Evolutionary conservation across 164 flowering plant genomes (phyloP), one percentile per base, ranked within the genome.

Genomic region (Annona squamosa): DNA sequence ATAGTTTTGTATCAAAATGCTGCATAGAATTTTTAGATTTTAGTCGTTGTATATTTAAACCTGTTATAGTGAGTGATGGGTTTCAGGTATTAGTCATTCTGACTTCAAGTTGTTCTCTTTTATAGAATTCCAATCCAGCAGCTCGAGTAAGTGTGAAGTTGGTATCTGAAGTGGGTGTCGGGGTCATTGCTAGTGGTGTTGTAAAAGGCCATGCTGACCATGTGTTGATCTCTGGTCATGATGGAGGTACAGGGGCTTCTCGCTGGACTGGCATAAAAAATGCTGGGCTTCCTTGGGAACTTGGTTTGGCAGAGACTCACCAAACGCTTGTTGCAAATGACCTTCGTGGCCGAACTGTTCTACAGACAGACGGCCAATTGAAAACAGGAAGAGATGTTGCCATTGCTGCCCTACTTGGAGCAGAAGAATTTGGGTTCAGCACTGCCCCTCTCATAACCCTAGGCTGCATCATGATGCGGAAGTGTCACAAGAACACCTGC

Each of bases 381-480:
- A 96, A 96, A 87, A 96, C 98, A 17, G 99, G 99, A 75, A 83
- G 97, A 81, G 99, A 96, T 83, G 97, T 96, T 59, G 99, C 94
- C 37, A 85, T 93, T 75, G 99, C 98, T 43, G 95, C 97, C 52
- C 97, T 96, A 76, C 92, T 96, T 74, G 99, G 99, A 44, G 99
- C 99, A 4, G 99, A 96, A 79, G 99, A 96, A 65, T 96, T 96
- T 81, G 99, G 99, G 61, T 96, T 96, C 84, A 96, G 99, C 81
- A 96, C 99, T 17, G 99, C 99, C 42, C 99, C 99, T 18, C 92
- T 96, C 37, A 96, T 96, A 52, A 93, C 99, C 1, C 93, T 96
- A 4, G 99, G 99, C n/a, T 96, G 99, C 85, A 93, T 96, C 74
- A 96, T 96, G 99, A 96, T 96, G 99, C 74, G 99, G 67, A 96